Percentiles rank a stretch among this genome's conserved stretches.
Evolutionary conservation across 2,329 filamentous ascomycete species (phyloP).

Genomic region (Mycocentrospora acerina): DNA sequence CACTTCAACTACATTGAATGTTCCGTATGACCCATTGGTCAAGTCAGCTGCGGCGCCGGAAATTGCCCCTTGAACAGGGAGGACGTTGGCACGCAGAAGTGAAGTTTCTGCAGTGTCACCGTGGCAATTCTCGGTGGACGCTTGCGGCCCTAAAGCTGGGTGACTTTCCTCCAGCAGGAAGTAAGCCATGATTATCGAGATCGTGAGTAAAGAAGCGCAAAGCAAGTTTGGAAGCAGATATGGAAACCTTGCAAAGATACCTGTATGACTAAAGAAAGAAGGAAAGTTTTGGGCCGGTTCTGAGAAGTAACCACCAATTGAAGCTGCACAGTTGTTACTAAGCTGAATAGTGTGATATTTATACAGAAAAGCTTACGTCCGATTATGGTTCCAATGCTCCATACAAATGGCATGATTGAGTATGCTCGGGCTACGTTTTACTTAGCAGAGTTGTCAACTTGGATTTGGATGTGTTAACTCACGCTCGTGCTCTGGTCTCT

Average conservation of each 20-base stretch:
- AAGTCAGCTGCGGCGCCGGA: slow-evolving; percentile 73
- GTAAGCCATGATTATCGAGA: slow-evolving; percentile 80
- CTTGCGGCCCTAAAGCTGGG: slow-evolving; percentile 70
- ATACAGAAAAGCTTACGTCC: slow-evolving; percentile 51
- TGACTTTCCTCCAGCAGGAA: slow-evolving; percentile 86
- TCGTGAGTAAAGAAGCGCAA: slow-evolving; percentile 72
- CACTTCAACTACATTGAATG: slow-evolving; percentile 62
- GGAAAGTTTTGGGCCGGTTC: slow-evolving; percentile 77
- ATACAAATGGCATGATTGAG: slow-evolving; percentile 91
- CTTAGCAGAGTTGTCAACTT: slow-evolving; percentile 2
- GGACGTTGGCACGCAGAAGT: too few relatives aligned
- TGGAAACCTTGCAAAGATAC: slow-evolving; percentile 76
- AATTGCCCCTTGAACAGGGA: slow-evolving; percentile 69
- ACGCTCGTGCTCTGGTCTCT: slow-evolving; percentile 83
- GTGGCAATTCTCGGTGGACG: slow-evolving; percentile 42
- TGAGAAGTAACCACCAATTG: slow-evolving; percentile 84
- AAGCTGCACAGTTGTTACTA: slow-evolving; percentile 49
- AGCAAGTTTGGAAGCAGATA: slow-evolving; percentile 89
- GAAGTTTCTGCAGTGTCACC: slow-evolving; percentile 64
- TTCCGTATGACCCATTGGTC: slow-evolving; percentile 77
- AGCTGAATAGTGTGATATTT: neutral
- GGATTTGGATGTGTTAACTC: slow-evolving; percentile 41
- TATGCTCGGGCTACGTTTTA: slow-evolving; percentile 73
- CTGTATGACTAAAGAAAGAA: slow-evolving; percentile 63
- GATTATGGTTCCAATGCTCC: slow-evolving; percentile 86